A percentile compares a stretch with the other conserved stretches of the same genome.
Evolutionary conservation across 2,329 filamentous ascomycete genomes (phyloP).

Genomic region (Claviceps pazoutovae): DNA sequence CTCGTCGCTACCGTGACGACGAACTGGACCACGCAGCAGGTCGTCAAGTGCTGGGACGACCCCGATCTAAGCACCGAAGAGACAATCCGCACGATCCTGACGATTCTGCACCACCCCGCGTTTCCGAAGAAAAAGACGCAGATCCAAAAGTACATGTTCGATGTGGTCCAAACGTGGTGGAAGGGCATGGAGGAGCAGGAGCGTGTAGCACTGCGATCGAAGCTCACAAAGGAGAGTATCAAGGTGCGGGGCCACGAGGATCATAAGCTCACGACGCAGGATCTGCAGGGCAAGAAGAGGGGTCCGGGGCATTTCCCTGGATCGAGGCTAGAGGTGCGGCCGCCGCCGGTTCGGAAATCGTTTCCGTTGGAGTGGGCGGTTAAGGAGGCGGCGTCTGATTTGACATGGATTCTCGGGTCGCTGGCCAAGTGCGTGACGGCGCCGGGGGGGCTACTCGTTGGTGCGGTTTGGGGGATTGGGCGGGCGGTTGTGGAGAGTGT

Average conservation of each 20-base stretch:
- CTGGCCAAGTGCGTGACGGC: conserved; percentile 7
- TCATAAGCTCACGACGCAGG: conserved; percentile 14
- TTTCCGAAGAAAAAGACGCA: conserved; percentile 57
- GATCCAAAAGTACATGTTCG: conserved; percentile 72
- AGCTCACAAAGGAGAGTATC: conserved; percentile 15
- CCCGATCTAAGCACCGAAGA: conserved; percentile 51
- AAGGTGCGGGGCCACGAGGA: conserved; percentile 15
- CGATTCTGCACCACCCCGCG: conserved; percentile 75
- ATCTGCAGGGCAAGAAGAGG: conserved; percentile 11
- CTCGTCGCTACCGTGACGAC: conserved; percentile 16
- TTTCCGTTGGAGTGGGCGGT: conserved; percentile 13
- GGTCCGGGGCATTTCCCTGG: conserved; percentile 15
- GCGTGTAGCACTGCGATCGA: conserved; percentile 10
- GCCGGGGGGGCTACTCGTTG: neutral
- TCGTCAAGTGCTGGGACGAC: conserved; percentile 52
- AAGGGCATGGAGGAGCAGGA: conserved; percentile 27
- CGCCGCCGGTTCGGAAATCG: conserved; percentile 9
- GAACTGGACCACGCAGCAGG: conserved; percentile 16
- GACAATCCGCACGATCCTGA: conserved; percentile 59
- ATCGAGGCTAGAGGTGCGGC: conserved; percentile 11
- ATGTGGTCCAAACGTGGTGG: conserved; percentile 63
- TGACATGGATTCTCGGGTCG: conserved; percentile 9
- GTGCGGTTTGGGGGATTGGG: neutral
- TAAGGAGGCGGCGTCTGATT: conserved; percentile 9
- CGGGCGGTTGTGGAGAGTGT: neutral